Conservation (phyloP, 805 yeast species). For the Nakazawaea laoshanensis region DNA sequence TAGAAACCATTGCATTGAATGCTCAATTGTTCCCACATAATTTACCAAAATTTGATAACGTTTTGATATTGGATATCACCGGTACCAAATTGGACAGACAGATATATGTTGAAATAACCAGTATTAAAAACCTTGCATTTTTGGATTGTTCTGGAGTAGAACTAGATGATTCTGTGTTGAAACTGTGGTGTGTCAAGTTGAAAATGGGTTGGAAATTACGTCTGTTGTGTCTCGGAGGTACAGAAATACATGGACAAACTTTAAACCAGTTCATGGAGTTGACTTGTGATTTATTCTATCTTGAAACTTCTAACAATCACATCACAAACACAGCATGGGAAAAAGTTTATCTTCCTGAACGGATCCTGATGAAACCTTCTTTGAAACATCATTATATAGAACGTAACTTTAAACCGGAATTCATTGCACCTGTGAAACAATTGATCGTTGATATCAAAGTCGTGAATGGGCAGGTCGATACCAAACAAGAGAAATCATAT, state of each 20-base stretch:
- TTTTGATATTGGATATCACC: constrained; percentile 15
- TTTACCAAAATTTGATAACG: constrained; percentile 7
- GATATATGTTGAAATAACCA: constrained; percentile 10
- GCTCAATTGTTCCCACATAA: constrained; percentile 11
- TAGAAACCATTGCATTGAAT: constrained; percentile 25
- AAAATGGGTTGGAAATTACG: constrained; percentile 17
- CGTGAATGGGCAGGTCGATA: too few relatives aligned
- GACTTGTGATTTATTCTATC: too few relatives aligned
- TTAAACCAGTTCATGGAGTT: constrained; percentile 1
- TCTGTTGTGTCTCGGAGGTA: constrained; percentile 7
- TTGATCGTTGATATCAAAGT: constrained; percentile 5
- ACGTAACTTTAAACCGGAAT: constrained; percentile 2
- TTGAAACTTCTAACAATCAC: neutral
- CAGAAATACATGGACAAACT: neutral
- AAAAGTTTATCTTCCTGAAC: neutral
- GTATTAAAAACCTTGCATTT: constrained; percentile 2
- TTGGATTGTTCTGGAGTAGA: constrained; percentile 9
- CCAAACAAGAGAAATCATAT: too few relatives aligned
- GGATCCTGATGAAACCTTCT: constrained; percentile 1
- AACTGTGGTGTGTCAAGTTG: constrained; percentile 18
- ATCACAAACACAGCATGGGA: constrained; percentile 2
- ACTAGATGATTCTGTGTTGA: constrained; percentile 15
- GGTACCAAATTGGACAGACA: too few relatives aligned
- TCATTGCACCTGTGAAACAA: neutral
- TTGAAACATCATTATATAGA: constrained; percentile 4